A percentile compares a stretch with the other conserved stretches of the same genome.
These are phyloP conservation scores for Trichoderma polysporum DNA, from an alignment of 2,329 filamentous ascomycete species.

Conservation along the genomic window DNA sequence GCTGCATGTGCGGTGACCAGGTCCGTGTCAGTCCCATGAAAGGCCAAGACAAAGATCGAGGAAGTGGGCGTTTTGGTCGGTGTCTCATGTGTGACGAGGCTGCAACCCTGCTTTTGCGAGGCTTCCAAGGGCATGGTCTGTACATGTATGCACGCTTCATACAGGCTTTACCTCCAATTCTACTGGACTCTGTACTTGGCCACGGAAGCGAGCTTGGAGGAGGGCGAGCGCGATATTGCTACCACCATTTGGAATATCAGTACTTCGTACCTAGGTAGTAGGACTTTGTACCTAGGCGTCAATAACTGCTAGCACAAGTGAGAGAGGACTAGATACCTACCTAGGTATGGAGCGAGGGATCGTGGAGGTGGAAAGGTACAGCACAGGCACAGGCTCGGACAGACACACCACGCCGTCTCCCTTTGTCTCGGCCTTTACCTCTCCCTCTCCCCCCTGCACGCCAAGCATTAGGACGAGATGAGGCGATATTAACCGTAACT, in stretches of 20 bases:
- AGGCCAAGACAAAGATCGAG: not conserved
- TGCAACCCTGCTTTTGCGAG: not conserved
- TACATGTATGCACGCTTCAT: not conserved
- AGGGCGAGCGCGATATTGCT: no score
- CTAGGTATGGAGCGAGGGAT: no score
- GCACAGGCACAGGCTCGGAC: not conserved
- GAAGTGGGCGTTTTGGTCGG: not conserved
- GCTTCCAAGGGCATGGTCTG: not conserved
- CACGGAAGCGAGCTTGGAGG: no score
- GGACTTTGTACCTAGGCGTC: no score
- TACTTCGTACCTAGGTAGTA: no score
- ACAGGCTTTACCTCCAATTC: no score
- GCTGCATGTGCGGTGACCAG: slow-evolving; percentile 13
- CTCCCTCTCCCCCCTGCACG: not conserved
- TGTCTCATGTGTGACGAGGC: slow-evolving; percentile 1
- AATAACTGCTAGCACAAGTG: not conserved
- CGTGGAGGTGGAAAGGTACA: not conserved
- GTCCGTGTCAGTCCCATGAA: not conserved
- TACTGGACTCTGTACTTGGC: no score
- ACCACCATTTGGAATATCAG: no score
- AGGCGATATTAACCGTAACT: not conserved
- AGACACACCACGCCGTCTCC: not conserved
- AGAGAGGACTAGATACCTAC: not conserved
- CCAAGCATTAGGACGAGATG: not conserved
- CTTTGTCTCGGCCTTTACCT: not conserved